phyloP scores from a whole-genome alignment of 1,139 yeast species.

The Debaryomyces psychrophilus region DNA sequence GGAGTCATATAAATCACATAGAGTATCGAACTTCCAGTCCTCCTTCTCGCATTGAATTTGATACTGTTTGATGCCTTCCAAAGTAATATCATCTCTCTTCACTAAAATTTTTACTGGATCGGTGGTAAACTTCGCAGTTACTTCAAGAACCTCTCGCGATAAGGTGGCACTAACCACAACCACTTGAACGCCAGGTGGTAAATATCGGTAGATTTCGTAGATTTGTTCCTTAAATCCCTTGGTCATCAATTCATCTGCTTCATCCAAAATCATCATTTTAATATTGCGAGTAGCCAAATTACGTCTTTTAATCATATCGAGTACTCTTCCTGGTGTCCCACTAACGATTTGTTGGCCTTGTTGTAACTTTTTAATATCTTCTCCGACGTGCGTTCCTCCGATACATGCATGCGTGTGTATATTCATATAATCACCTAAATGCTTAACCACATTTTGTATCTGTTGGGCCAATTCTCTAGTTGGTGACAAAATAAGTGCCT shows the following conservation, averaged over 20 bases:
- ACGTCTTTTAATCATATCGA: conserved; percentile 84
- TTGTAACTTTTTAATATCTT: conserved; percentile 70
- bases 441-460: conserved; percentile 80
- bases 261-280: conserved; percentile 86
- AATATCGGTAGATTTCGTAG: conserved; percentile 78
- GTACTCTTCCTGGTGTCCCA: conserved; percentile 95
- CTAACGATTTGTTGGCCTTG: conserved; percentile 90
- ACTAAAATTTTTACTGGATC: conserved; percentile 92
- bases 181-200: conserved; percentile 85
- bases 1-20: conserved; percentile 93
- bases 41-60: conserved; percentile 86
- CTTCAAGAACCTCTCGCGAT: conserved; percentile 80
- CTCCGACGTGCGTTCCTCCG: conserved; percentile 87
- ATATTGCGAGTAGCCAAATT: conserved; percentile 66
- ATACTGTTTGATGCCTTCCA: conserved; percentile 90
- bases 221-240: conserved; percentile 94
- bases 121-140: conserved; percentile 84
- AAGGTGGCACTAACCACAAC: conserved; percentile 95
- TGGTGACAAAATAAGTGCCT: conserved; percentile 90
- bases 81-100: conserved; percentile 82
- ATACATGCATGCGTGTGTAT: conserved; percentile 87
- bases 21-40: conserved; percentile 93
- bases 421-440: conserved; percentile 85
- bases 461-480: conserved; percentile 93
- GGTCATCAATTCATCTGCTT: conserved; percentile 89